A percentile compares a stretch with the other conserved stretches of the same genome.
phyloP scores from a whole-genome alignment of 495 filamentous ascomycete species.

The Aspergillus indologenus region DNA sequence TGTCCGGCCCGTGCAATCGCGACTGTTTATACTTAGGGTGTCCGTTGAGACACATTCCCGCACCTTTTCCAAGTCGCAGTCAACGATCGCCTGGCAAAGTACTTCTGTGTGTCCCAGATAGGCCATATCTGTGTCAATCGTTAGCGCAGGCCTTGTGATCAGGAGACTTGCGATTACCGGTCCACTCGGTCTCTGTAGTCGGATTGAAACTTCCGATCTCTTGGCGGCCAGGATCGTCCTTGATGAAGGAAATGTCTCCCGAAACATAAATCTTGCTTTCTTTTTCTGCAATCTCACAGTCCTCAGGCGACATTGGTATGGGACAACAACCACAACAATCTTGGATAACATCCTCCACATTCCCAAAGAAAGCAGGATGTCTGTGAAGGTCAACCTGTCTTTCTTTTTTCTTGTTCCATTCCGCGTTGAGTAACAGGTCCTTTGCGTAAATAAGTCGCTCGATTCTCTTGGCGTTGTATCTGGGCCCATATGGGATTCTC shows the following conservation, averaged over 20 bases:
- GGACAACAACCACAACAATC: conserved; percentile 83
- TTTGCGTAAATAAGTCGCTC: conserved; percentile 76
- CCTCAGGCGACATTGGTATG: conserved; percentile 61
- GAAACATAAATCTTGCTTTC: conserved; percentile 71
- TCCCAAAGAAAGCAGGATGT: conserved; percentile 73
- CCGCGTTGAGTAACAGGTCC: conserved; percentile 78
- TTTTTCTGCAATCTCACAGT: conserved; percentile 62
- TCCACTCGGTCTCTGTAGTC: conserved; percentile 78
- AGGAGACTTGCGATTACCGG: conserved; percentile 41
- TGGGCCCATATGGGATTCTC: conserved; percentile 71
- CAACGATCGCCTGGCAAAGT: conserved; percentile 74
- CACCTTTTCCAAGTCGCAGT: conserved; percentile 64
- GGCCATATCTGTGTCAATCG: conserved; percentile 45
- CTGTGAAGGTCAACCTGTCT: conserved; percentile 71
- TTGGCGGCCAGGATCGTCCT: conserved; percentile 77
- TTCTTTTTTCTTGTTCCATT: conserved; percentile 75
- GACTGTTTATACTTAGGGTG: conserved; percentile 55
- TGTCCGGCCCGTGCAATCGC: conserved; percentile 78
- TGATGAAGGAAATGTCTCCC: conserved; percentile 66
- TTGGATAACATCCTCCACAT: conserved; percentile 60
- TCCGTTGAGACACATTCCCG: conserved; percentile 63
- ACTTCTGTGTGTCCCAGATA: conserved; percentile 70
- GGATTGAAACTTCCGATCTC: conserved; percentile 72
- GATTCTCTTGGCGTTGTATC: conserved; percentile 67
- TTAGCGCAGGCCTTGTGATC: conserved; percentile 2